Evolutionary conservation across 192 early-diverging fungal species (phyloP), one percentile per base, ranked within the genome.

Genomic region (Backusella sp.): DNA sequence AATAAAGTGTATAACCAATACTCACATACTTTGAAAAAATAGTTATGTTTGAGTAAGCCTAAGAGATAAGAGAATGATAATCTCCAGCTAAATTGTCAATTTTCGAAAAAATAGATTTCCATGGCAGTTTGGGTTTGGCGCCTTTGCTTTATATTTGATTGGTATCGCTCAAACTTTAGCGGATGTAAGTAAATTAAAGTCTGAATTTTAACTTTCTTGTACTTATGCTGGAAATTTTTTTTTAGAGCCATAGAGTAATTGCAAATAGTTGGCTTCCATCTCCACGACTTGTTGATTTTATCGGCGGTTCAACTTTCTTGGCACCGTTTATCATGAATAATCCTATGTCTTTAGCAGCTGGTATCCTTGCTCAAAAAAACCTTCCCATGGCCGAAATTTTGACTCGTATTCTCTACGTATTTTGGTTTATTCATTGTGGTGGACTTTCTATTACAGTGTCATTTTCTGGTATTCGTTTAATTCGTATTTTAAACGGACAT

Each of bases 111-210:
- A 59, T 59, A 59, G 53, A 42, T 66, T 80, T 37, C 35, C 70
- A 12, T 80, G 74, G 75, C 79, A 80, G 68, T 80, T 76, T 56
- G 79, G 79, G 7, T 76, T 72, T 73, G 79, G 70, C 5, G 72
- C 56, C 37, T 76, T 76, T 37, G 74, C 79, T 39, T 53, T 80
- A 21, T 80, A 80, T 30, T 28, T 80, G n/a, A 76, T 76, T 59
- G 79, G 79, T 36, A 80, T 80, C 42, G 74, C 75, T 36, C 75
- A 76, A 68, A 73, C 79, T 5, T 62, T 80, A 19, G 74, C 79
- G 19, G 74, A 77, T 34, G 76, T 77, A 62, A 66, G 62, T 62
- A 56, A 11, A 23, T 37, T 12, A 53, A 7, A 66, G 23, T 30
- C n/a, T 30, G 14, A 65, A 35, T 35, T 6, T 21, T 35, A 68